Base-by-base conservation (phyloP, 805 yeast species). In the Priceomyces melissophilus region DNA sequence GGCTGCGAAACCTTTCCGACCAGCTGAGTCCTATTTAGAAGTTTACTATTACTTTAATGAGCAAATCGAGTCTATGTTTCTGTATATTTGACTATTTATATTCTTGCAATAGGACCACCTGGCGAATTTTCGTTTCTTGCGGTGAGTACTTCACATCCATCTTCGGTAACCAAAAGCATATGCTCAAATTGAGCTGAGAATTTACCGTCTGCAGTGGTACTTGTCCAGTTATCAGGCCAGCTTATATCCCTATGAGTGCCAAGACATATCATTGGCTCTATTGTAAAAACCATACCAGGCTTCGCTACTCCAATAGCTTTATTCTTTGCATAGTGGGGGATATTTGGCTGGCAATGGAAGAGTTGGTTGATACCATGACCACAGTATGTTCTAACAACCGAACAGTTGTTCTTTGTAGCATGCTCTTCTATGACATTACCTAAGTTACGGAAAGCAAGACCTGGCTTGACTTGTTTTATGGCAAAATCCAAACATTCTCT, bases 201-300 rank as follows among this genome's bases (percentile, higher is more conserved):
- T 56, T 79, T 79, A 40, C 99, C 99, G 59, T 93, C 99, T 31
- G 81, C 81, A 12, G 99, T 93, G 12, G 79, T 78, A 1, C 95
- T 79, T 4, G 99, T 93, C 99, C 99, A 93, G 63, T 87, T 85
- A 63, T 93, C 99, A 2, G 99, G 99, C 99, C 99, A 93, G 42
- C 81, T 71, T 44, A 76, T 65, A 63, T 90, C 98, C 56, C 78
- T 78, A 69, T 78, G 84, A 0, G 84, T 69, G 7, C 99, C 99
- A 49, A 81, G 69, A 58, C 87, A 85, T 51, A 93, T 78, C 99
- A 93, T 93, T 35, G 99, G 99, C 67, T 93, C 99, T 43, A 93
- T 87, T 15, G 99, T 93, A 72, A 93, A 93, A 10, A 87, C 88
- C 84, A 90, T 86, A 15, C 99, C 99, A 15, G 96, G 91, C 61